Evolutionary conservation across 208 protist species (phyloP).

Genomic region (Acanthamoeba healyi): DNA sequence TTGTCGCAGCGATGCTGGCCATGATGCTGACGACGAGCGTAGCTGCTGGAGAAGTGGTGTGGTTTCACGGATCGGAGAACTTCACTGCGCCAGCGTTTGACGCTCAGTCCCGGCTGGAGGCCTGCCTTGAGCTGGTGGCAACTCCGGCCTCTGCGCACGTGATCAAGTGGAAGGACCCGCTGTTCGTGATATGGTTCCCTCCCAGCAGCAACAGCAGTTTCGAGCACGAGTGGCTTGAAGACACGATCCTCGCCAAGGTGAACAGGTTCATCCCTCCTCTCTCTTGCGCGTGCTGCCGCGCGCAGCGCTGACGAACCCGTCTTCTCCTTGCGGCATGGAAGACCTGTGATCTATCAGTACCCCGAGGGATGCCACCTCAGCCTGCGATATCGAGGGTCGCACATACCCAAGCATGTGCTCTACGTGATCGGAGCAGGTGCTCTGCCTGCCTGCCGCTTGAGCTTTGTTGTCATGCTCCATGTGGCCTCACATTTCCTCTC

Average conservation of each 20-base stretch:
- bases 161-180: constrained; percentile 4
- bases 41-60: background rate
- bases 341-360: background rate
- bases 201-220: constrained; percentile 19
- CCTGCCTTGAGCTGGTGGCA: background rate
- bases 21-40: no score
- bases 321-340: background rate
- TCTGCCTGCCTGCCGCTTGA: background rate
- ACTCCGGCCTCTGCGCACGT: background rate
- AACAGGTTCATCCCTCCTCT: background rate
- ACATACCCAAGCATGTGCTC: constrained; percentile 2
- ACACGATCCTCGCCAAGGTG: background rate
- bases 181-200: constrained; percentile 32
- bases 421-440: background rate
- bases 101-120: background rate
- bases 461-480: background rate
- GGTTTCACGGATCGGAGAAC: background rate
- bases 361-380: constrained; percentile 12
- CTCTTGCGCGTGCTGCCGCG: background rate
- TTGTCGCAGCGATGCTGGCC: no score
- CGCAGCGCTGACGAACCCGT: background rate
- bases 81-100: background rate
- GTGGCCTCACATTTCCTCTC: background rate
- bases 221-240: constrained; percentile 65
- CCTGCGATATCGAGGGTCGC: background rate